Evolutionary conservation across 805 yeast genomes (phyloP).

Genomic region (Myxozyma monticola): DNA sequence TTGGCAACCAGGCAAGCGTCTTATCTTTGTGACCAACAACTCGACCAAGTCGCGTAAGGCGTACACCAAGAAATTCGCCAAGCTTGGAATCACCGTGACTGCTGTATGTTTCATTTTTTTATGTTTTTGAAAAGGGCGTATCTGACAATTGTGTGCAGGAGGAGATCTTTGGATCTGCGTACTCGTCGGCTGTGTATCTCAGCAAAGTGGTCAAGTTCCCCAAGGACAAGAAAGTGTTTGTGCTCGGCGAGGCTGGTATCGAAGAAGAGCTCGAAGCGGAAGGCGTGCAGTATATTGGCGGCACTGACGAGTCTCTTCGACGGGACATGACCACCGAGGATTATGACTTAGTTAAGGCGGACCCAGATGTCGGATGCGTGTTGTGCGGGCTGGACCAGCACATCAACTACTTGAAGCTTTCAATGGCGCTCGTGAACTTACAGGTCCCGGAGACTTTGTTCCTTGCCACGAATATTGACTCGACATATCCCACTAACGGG

Average conservation of each 20-base stretch:
- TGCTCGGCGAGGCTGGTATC: conserved; percentile 85
- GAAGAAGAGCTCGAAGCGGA: conserved; percentile 71
- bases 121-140: background rate
- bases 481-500: conserved; percentile 90
- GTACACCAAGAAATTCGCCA: conserved; percentile 72
- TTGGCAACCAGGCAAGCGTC: conserved; percentile 52
- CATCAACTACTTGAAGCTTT: conserved; percentile 77
- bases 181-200: conserved; percentile 85
- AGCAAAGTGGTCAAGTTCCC: conserved; percentile 73
- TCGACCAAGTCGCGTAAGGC: conserved; percentile 84
- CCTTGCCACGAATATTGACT: conserved; percentile 91
- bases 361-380: conserved; percentile 79
- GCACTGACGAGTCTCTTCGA: conserved; percentile 59
- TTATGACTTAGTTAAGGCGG: conserved; percentile 49
- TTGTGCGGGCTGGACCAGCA: conserved; percentile 81
- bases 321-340: conserved; percentile 55
- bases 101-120: conserved; percentile 14
- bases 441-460: conserved; percentile 64
- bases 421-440: conserved; percentile 79
- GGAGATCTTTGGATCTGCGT: conserved; percentile 89
- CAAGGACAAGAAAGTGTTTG: conserved; percentile 77
- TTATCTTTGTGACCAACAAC: conserved; percentile 92
- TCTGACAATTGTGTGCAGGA: conserved; percentile 38
- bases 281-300: conserved; percentile 82
- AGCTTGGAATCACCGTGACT: conserved; percentile 50